phyloP scores from a whole-genome alignment of 495 filamentous ascomycete genomes.

The Bryoglossum gracile region DNA sequence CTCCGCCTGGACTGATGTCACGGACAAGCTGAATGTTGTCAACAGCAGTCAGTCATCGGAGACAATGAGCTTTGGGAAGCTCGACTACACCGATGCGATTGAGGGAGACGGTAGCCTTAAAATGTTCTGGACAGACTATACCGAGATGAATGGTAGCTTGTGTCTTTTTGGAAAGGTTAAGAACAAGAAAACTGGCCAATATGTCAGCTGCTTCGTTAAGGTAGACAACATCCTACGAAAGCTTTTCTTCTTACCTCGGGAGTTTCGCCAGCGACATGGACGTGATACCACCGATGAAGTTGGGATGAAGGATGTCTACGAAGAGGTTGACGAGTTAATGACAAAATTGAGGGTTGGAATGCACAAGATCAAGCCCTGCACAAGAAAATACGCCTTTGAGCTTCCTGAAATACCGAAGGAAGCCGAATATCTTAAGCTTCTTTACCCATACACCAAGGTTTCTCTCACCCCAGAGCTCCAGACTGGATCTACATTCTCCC shows the following conservation, averaged over 20 bases:
- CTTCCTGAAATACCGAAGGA: conserved; percentile 80
- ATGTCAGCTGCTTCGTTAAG: conserved; percentile 91
- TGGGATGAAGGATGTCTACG: conserved; percentile 81
- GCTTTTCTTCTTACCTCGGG: conserved; percentile 84
- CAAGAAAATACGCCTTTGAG: conserved; percentile 93
- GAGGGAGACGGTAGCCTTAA: conserved; percentile 87
- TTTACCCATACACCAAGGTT: conserved; percentile 76
- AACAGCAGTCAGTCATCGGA: conserved; percentile 56
- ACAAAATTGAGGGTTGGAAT: conserved; percentile 69
- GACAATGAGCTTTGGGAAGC: conserved; percentile 61
- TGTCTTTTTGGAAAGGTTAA: conserved; percentile 96
- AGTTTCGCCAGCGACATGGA: conserved; percentile 50
- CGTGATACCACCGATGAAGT: conserved; percentile 72
- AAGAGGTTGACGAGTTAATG: conserved; percentile 83
- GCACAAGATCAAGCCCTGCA: conserved; percentile 88
- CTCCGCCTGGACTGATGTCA: conserved; percentile 85
- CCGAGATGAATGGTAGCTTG: conserved; percentile 83
- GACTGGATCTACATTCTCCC: conserved; percentile 85
- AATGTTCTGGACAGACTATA: conserved; percentile 97
- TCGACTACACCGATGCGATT: conserved; percentile 69
- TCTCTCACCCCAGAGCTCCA: conserved; percentile 53
- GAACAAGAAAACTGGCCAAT: conserved; percentile 71
- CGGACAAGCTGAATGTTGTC: conserved; percentile 77
- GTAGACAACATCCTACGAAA: conserved; percentile 92
- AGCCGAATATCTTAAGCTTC: conserved; percentile 81